Percentiles rank a stretch among this genome's conserved stretches.
Evolutionary conservation across 1,139 yeast species (phyloP).

Genomic region (Yamadazyma kanchanaburiensis): DNA sequence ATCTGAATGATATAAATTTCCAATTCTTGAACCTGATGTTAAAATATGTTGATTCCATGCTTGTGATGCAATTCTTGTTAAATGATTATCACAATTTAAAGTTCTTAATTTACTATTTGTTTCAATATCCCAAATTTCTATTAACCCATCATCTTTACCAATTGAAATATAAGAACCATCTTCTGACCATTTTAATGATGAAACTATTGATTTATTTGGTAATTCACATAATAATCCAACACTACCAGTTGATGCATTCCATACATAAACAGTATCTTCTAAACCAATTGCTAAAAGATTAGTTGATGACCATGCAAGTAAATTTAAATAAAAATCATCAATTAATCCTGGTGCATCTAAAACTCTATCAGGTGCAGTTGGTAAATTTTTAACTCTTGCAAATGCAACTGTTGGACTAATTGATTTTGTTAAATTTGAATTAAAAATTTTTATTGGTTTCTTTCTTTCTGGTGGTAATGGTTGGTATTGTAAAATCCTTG

Average conservation of each 20-base stretch:
- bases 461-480: constrained; percentile 80
- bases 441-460: constrained; percentile 51
- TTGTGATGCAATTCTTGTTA: constrained; percentile 74
- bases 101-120: constrained; percentile 72
- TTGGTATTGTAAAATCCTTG: constrained; percentile 81
- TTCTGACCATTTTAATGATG: constrained; percentile 87
- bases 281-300: constrained; percentile 88
- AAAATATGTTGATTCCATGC: constrained; percentile 82
- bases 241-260: constrained; percentile 87
- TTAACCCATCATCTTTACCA: constrained; percentile 79
- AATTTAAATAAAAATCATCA: constrained; percentile 88
- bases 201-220: constrained; percentile 47
- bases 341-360: constrained; percentile 94
- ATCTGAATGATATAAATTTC: constrained; percentile 85
- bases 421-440: constrained; percentile 16
- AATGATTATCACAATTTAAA: constrained; percentile 62
- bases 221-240: constrained; percentile 72
- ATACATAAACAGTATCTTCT: constrained; percentile 78
- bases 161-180: constrained; percentile 87
- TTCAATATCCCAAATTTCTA: constrained; percentile 95
- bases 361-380: constrained; percentile 88
- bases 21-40: constrained; percentile 81
- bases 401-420: constrained; percentile 47
- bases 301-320: constrained; percentile 83
- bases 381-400: constrained; percentile 66